Evolutionary conservation across 2,329 filamentous ascomycete species (phyloP), one percentile per base, ranked within the genome.

Genomic region (Fusarium praegraminearum): DNA sequence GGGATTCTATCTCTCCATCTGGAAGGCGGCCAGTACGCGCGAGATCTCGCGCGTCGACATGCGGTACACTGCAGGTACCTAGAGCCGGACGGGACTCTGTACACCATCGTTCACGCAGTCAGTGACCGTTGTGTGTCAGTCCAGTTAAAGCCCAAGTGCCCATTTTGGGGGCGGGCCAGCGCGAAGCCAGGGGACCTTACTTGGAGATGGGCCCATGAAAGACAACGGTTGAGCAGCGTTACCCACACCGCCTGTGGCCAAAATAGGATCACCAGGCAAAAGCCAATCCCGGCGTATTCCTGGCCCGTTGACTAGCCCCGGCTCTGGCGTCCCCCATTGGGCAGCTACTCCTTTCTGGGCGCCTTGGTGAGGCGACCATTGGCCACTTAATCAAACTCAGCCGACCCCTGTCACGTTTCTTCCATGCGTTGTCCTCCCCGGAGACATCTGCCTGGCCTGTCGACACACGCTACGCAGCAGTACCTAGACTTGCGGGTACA

Each of bases 341-440:
- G 83, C 80, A 83, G 77, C 74, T 79, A 76, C 75, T 78, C 78
- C 80, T 78, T 77, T 78, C 80, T 80, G 80, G 78, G 78, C 77
- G 77, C 78, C 71, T 62, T 73, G 68, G 58, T 73, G 71, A 70
- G 58, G 64, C 76, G 74, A 75, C 80, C 79, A 87, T 86, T 87
- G 85, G 85, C 72, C 80, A 79, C 77, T 82, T 83, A 81, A 86
- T 86, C 80, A 82, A 81, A 82, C 80, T 79, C 80, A 79, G 79
- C 76, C 71, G 74, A 76, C 76, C 83, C 83, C 79, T 83, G 81
- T 84, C 83, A 82, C 81, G 78, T 83, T 83, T 83, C 79, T 82
- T 78, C 81, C 82, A 85, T 85, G 82, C 82, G 79, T 81, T 82
- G 83, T 78, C 79, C 79, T 80, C 70, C 75, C 75, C 70, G 68